phyloP scores from a whole-genome alignment of 768 basidiomycete species.

The Rossbeevera mucosa region DNA sequence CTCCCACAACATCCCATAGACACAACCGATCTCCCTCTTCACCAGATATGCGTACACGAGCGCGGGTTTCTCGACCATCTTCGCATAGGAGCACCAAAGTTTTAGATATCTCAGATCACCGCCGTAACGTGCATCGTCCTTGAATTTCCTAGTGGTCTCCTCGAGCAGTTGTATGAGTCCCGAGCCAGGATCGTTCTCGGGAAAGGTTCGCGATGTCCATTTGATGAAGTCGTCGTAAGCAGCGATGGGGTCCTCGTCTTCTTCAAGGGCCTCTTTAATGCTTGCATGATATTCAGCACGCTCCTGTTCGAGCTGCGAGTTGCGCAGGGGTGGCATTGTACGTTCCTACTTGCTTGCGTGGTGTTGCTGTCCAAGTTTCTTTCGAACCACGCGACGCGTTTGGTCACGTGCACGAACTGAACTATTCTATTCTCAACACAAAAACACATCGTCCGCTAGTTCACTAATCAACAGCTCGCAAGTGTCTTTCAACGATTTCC shows the following conservation, averaged over 20 bases:
- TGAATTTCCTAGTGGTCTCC: slow-evolving; percentile 77
- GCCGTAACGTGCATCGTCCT: slow-evolving; percentile 77
- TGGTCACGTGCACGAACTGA: slow-evolving; percentile 20
- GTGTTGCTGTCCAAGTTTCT: slow-evolving; percentile 5
- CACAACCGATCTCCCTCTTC: slow-evolving; percentile 69
- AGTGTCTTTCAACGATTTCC: slow-evolving; percentile 14
- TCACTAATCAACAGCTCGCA: not conserved
- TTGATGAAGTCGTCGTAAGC: slow-evolving; percentile 83
- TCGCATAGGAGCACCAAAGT: slow-evolving; percentile 86
- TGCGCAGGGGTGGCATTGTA: slow-evolving; percentile 23
- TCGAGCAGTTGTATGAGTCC: slow-evolving; percentile 80
- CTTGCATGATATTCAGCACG: slow-evolving; percentile 30
- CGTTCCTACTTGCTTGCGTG: slow-evolving; percentile 1
- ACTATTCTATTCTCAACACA: not conserved
- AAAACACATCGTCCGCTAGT: no score
- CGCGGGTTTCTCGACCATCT: slow-evolving; percentile 65
- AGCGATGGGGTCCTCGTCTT: slow-evolving; percentile 84
- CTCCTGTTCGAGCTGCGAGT: slow-evolving; percentile 30
- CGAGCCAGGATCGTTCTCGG: slow-evolving; percentile 60
- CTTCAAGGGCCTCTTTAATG: slow-evolving; percentile 52
- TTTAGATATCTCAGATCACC: slow-evolving; percentile 88
- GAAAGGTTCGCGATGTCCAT: slow-evolving; percentile 82
- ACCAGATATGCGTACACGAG: slow-evolving; percentile 71
- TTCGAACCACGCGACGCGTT: slow-evolving; percentile 29
- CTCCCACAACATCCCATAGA: slow-evolving; percentile 80